Evolutionary conservation across 2,329 filamentous ascomycete genomes (phyloP).

Genomic region (Grosmannia huntii): DNA sequence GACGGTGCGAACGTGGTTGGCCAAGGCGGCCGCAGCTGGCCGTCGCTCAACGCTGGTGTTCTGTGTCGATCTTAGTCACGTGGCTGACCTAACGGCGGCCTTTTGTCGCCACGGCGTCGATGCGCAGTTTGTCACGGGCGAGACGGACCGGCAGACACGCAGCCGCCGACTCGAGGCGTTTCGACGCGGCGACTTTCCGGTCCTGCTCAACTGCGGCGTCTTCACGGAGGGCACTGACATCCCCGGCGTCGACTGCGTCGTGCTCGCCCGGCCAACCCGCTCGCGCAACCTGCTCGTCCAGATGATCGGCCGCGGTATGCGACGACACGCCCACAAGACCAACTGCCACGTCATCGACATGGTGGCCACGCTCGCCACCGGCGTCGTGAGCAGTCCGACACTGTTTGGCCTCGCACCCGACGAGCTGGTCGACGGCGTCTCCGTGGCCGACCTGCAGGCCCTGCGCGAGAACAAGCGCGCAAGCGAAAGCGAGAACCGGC

Average conservation of each 20-base stretch:
- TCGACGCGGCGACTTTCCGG: constrained; percentile 62
- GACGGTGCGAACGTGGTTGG: constrained; percentile 74
- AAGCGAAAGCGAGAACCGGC: no score
- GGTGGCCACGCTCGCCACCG: constrained; percentile 72
- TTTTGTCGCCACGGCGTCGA: constrained; percentile 73
- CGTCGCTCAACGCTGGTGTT: constrained; percentile 78
- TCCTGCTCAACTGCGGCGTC: constrained; percentile 87
- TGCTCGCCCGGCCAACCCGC: constrained; percentile 77
- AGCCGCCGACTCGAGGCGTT: constrained; percentile 64
- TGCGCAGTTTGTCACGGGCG: constrained; percentile 72
- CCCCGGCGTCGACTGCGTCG: constrained; percentile 87
- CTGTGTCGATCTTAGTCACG: constrained; percentile 81
- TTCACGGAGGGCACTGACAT: constrained; percentile 98
- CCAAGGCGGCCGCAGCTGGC: constrained; percentile 45
- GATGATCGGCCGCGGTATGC: constrained; percentile 94
- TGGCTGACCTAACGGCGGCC: constrained; percentile 56
- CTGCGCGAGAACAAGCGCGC: constrained; percentile 28
- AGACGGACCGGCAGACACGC: constrained; percentile 58
- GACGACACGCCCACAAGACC: constrained; percentile 64
- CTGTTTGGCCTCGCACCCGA: constrained; percentile 83
- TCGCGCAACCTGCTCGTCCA: constrained; percentile 91
- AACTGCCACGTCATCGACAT: constrained; percentile 96
- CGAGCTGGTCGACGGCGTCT: constrained; percentile 58
- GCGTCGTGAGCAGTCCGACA: constrained; percentile 82
- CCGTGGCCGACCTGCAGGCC: constrained; percentile 45